phyloP scores from a whole-genome alignment of 2,329 filamentous ascomycete genomes.

The Fusarium sp. region DNA sequence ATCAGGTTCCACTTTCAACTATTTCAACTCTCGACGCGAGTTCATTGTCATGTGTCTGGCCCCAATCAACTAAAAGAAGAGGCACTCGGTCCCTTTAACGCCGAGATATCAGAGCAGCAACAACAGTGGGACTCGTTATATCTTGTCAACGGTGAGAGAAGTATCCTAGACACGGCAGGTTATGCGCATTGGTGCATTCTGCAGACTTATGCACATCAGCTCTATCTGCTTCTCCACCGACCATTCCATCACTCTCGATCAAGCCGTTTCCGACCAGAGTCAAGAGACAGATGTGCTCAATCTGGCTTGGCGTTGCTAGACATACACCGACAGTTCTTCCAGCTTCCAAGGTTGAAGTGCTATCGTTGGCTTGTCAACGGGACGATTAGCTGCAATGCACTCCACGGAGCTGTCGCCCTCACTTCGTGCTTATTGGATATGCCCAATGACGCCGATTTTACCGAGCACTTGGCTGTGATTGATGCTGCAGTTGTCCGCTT shows the following conservation, averaged over 20 bases:
- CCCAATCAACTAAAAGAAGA: not conserved
- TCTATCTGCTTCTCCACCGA: conserved; percentile 30
- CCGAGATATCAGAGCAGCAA: conserved; percentile 7
- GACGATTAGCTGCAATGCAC: conserved; percentile 14
- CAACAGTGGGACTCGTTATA: conserved; percentile 21
- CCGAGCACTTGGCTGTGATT: conserved; percentile 2
- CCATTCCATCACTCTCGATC: conserved; percentile 17
- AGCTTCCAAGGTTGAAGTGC: conserved; percentile 21
- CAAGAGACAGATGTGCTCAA: conserved; percentile 19
- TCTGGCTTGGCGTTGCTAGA: conserved; percentile 25
- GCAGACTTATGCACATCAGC: conserved; percentile 31
- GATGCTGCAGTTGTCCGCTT: conserved; percentile 10
- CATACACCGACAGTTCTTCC: conserved; percentile 21
- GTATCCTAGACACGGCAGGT: conserved; percentile 20
- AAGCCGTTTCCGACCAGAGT: conserved; percentile 1
- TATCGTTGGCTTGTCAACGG: conserved; percentile 30
- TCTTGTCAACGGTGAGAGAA: conserved; percentile 17
- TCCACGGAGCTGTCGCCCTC: conserved; percentile 29
- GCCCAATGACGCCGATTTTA: not conserved
- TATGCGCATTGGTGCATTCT: conserved; percentile 33
- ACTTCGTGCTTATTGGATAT: conserved; percentile 25
- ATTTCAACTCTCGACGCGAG: conserved; percentile 16
- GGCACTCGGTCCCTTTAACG: not conserved
- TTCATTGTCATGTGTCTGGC: conserved; percentile 17
- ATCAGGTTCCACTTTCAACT: conserved; percentile 23